Base-by-base conservation (phyloP, 2,329 filamentous ascomycete species). In the Ophiostoma himal-ulmi region DNA sequence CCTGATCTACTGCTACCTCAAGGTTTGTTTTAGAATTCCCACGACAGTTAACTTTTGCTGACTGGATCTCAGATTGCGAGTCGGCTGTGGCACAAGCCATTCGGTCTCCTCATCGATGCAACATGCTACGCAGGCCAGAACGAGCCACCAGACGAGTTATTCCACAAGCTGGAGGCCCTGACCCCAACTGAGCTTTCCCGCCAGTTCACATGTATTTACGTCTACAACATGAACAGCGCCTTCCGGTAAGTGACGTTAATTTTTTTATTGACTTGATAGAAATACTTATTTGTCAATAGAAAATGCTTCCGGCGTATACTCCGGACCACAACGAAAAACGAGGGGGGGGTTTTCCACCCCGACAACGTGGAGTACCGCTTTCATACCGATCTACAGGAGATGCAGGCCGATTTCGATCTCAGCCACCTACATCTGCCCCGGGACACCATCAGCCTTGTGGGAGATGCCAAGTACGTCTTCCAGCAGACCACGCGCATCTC, bases 151-250 rank as follows among this genome's bases (percentile, higher is more conserved):
- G 89, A 91, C 75, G 86, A 88, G 22, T 78, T 91, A 1, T 88
- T 90, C 75, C 85, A 85, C 69, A 89, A 85, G 74, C 79, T 90
- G 10, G 88, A 90, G 75, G 79, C 85, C 13, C 81, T 91, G 3
- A 88, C 86, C 3, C 88, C 89, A 0, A 82, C 82, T 0, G 89
- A 91, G 74, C 77, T 91, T 64, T 82, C 84, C 1, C 82, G 82
- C 68, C 86, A 88, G 71, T 79, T 91, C 4, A 82, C 84, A 1
- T 83, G 88, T 52, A 83, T 90, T 57, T 91, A 91, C 73, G 82
- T 91, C 20, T 91, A 91, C 78, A 91, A 91, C 76, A 91, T 91
- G 88, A 91, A 91, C 75, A 90, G 86, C 75, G 85, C 87, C 13
- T 90, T 89, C 77, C 84, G 86, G 84, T 86, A 79, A 73, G 80